phyloP scores from a whole-genome alignment of 192 early-diverging fungal species.

The Coemansia sp. region DNA sequence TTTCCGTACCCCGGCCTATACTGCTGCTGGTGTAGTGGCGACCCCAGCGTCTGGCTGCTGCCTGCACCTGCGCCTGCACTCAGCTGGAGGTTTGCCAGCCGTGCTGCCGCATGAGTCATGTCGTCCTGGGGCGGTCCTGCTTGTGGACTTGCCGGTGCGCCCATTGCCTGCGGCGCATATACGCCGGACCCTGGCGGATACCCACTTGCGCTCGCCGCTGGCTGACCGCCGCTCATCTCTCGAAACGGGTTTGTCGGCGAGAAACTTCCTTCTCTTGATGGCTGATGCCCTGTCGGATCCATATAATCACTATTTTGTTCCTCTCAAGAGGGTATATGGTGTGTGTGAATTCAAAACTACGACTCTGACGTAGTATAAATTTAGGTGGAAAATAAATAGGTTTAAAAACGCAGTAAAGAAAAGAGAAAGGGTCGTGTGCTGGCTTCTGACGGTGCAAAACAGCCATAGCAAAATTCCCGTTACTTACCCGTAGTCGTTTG shows the following conservation, averaged over 20 bases:
- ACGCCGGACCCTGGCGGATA: slow-evolving; percentile 12
- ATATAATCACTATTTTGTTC: slow-evolving; percentile 8
- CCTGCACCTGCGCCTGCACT: slow-evolving; percentile 8
- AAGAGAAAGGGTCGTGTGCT: neutral
- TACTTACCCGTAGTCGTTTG: neutral
- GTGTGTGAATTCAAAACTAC: slow-evolving; percentile 4
- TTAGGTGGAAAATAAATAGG: neutral
- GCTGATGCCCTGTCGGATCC: slow-evolving; percentile 29
- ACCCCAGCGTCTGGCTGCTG: slow-evolving; percentile 2
- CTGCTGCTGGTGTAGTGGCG: slow-evolving; percentile 3
- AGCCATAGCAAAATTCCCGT: neutral
- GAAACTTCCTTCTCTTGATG: slow-evolving; percentile 20
- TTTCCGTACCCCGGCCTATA: slow-evolving; percentile 19
- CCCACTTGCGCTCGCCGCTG: slow-evolving; percentile 4
- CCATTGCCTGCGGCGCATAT: neutral
- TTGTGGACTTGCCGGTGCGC: no score
- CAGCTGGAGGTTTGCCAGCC: slow-evolving; percentile 51
- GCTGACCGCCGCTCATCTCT: slow-evolving; percentile 23
- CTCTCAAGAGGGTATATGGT: neutral
- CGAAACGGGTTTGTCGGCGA: slow-evolving; percentile 52
- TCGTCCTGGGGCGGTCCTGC: slow-evolving; percentile 10
- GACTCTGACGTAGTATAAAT: no score
- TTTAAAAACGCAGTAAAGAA: neutral
- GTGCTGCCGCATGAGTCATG: slow-evolving; percentile 24
- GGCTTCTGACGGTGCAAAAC: neutral